Evolutionary conservation across 2,329 filamentous ascomycete genomes (phyloP).

Genomic region (Incumbomyces delicatus): DNA sequence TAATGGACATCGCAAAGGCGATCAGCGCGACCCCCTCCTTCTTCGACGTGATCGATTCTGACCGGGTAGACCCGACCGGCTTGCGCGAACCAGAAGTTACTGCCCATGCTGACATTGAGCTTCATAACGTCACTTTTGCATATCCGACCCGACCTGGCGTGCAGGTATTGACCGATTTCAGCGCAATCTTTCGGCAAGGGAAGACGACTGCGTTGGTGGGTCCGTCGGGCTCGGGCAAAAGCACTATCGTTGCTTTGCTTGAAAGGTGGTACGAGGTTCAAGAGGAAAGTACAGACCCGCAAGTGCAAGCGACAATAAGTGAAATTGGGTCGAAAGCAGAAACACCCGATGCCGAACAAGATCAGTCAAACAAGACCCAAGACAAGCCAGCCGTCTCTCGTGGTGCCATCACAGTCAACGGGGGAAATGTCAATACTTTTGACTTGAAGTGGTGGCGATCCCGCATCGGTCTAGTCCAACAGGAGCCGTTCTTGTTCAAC

Average conservation of each 20-base stretch:
- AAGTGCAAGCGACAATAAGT: neutral
- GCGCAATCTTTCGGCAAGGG: constrained; percentile 25
- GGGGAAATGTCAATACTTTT: constrained; percentile 44
- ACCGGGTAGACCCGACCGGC: constrained; percentile 35
- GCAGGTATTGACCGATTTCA: constrained; percentile 27
- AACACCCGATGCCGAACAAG: neutral
- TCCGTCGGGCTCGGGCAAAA: constrained; percentile 37
- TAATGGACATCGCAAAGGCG: constrained; percentile 45
- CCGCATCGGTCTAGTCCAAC: constrained; percentile 55
- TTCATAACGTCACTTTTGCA: constrained; percentile 58
- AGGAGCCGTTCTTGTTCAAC: constrained; percentile 60
- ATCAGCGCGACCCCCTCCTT: constrained; percentile 81
- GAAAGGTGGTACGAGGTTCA: constrained; percentile 34
- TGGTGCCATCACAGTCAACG: constrained; percentile 46
- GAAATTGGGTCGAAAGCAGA: neutral
- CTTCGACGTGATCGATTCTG: constrained; percentile 63
- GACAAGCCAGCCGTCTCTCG: neutral
- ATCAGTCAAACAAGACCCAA: neutral
- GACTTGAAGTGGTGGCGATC: constrained; percentile 53
- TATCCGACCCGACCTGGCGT: constrained; percentile 47
- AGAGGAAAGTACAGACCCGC: constrained; percentile 1
- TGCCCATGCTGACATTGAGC: constrained; percentile 56
- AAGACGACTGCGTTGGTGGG: constrained; percentile 38
- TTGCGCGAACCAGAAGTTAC: constrained; percentile 36
- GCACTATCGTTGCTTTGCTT: constrained; percentile 34